Evolutionary conservation across 2,329 filamentous ascomycete species (phyloP), one percentile per base, ranked within the genome.

Genomic region (Teratosphaeria zuluensis): DNA sequence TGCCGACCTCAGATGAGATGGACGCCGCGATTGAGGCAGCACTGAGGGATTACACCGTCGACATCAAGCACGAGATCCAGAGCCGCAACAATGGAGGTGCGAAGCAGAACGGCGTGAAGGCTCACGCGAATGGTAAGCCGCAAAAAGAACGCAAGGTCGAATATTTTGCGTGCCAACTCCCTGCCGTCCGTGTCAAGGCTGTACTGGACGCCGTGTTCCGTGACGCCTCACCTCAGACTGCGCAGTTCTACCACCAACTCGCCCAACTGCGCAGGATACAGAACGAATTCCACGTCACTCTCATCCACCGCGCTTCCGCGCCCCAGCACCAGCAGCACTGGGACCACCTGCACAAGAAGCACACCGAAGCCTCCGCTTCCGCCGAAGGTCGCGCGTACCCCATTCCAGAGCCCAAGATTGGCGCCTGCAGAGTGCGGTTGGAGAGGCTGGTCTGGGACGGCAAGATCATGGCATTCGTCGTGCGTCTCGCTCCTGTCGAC

Each of bases 401-500:
- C 21, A 66, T 70, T 2, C 71, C 69, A 55, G 77, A 81, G 56
- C 75, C 78, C 1, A 78, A 80, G 59, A 73, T 92, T 2, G 89
- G 86, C 30, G 77, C 81, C 52, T 87, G 86, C 63, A 80, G 83
- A 56, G 79, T 85, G n/a, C 77, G 80, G 42, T 75, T 86, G 33
- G 83, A 86, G 70, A 79, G 78, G 6, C 74, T 96, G 54, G 85
- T 99, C 8, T 97, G 87, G 80, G 88, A 97, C 68, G 80, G 86
- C 62, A 83, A 90, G 4, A 79, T 97, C 69, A 97, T 99, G 94
- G 87, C 90, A 5, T 87, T 99, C 59, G 89, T 95, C 2, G 90
- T 90, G 16, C 84, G 92, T 9, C 77, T 95, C 2, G 61, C 76
- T 70, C 58, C 66, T 32, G 57, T 58, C 0, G 83, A 84, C 58